Conservation (phyloP, 2,329 filamentous ascomycete species). For the Colletotrichum sidae region DNA sequence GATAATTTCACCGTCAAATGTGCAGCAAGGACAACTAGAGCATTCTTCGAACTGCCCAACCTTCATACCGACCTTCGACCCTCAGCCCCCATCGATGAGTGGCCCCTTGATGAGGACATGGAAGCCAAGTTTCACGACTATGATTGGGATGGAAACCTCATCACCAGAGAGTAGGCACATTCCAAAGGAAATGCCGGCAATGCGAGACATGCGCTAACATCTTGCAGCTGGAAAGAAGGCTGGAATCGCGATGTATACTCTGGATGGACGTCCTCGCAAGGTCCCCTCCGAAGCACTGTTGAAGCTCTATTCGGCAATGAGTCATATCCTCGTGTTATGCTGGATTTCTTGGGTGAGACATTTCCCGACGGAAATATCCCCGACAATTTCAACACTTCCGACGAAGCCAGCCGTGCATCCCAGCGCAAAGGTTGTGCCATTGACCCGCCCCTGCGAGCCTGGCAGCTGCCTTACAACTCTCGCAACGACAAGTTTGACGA, state of each 20-base stretch:
- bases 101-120: constrained; percentile 33
- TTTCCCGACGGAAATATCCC: constrained; percentile 21
- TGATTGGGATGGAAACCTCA: constrained; percentile 30
- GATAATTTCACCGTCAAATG: constrained; percentile 34
- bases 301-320: constrained; percentile 32
- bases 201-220: background rate
- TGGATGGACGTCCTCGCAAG: constrained; percentile 23
- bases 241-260: constrained; percentile 25
- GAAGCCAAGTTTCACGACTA: constrained; percentile 35
- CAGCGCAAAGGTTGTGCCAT: constrained; percentile 23
- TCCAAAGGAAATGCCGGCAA: background rate
- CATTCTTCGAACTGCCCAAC: constrained; percentile 36
- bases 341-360: constrained; percentile 23
- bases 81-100: constrained; percentile 20
- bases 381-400: background rate
- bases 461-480: constrained; percentile 34
- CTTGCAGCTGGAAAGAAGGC: constrained; percentile 13
- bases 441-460: constrained; percentile 19
- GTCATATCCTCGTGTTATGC: constrained; percentile 26
- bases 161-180: constrained; percentile 26
- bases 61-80: constrained; percentile 14
- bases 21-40: constrained; percentile 24
- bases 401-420: background rate
- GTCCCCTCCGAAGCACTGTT: constrained; percentile 26
- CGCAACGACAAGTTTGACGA: constrained; percentile 28